These are phyloP conservation scores for Microascus cirrosus DNA, from an alignment of 2,329 filamentous ascomycete species.

Conservation along the genomic window DNA sequence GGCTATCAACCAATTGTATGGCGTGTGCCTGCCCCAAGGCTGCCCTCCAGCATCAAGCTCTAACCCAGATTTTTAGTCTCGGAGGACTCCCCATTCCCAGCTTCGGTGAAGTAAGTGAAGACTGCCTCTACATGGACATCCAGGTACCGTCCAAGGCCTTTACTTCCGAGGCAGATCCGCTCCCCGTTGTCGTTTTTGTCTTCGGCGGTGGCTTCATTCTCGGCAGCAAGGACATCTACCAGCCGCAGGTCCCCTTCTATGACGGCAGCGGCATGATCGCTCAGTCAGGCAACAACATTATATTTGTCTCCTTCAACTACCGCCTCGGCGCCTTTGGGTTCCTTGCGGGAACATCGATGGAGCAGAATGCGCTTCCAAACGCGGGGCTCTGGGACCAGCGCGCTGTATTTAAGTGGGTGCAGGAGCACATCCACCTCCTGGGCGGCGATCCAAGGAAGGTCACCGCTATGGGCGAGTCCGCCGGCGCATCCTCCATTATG, in stretches of 20 bases:
- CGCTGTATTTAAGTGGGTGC: conserved; percentile 35
- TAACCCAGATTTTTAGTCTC: conserved; percentile 10
- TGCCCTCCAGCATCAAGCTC: not conserved
- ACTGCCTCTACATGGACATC: conserved; percentile 39
- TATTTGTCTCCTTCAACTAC: conserved; percentile 37
- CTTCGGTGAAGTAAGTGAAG: conserved; percentile 22
- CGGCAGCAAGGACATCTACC: conserved; percentile 25
- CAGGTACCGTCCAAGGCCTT: conserved; percentile 31
- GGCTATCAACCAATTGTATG: conserved; percentile 20
- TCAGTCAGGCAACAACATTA: conserved; percentile 23
- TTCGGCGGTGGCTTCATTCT: conserved; percentile 32
- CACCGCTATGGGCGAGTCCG: conserved; percentile 37
- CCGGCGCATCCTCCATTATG: conserved; percentile 36
- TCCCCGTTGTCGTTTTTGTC: conserved; percentile 34
- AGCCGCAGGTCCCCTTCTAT: conserved; percentile 22
- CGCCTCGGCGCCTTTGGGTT: conserved; percentile 35
- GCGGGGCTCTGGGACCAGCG: conserved; percentile 29
- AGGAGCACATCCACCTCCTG: conserved; percentile 30
- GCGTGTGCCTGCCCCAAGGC: not conserved
- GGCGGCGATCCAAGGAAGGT: conserved; percentile 34
- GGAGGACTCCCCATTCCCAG: conserved; percentile 18
- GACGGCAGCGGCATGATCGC: conserved; percentile 23
- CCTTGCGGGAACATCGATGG: conserved; percentile 30
- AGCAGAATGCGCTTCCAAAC: conserved; percentile 28
- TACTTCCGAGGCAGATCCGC: conserved; percentile 17